Conservation (phyloP, 805 yeast genomes). For the Metschnikowia koreensis region DNA sequence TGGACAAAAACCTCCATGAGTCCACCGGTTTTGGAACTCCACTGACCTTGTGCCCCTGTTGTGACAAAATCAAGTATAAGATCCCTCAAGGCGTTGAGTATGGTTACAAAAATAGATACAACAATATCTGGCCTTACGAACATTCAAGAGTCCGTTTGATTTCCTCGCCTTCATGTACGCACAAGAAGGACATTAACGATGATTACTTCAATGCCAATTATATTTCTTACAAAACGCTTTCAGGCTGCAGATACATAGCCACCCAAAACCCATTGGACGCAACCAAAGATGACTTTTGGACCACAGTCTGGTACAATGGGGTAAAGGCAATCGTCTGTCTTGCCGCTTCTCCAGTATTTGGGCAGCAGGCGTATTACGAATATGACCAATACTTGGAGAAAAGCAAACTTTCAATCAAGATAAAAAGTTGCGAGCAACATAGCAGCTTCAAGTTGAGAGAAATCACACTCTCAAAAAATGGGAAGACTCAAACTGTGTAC, state of each 20-base stretch:
- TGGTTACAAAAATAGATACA: slow-evolving; percentile 80
- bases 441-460: slow-evolving; percentile 18
- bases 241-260: slow-evolving; percentile 37
- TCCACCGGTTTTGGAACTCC: slow-evolving; percentile 36
- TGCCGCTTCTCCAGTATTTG: slow-evolving; percentile 25
- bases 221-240: slow-evolving; percentile 28
- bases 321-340: slow-evolving; percentile 37
- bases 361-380: slow-evolving; percentile 20
- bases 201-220: slow-evolving; percentile 49
- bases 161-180: slow-evolving; percentile 19
- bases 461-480: slow-evolving; percentile 12
- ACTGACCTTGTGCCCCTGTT: slow-evolving; percentile 40
- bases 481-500: slow-evolving; percentile 22
- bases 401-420: slow-evolving; percentile 15
- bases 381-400: slow-evolving; percentile 19
- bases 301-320: slow-evolving; percentile 32
- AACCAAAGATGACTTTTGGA: slow-evolving; percentile 46
- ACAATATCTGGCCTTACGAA: slow-evolving; percentile 84
- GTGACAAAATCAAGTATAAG: slow-evolving; percentile 39
- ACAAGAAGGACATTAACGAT: slow-evolving; percentile 21
- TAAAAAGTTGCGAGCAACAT: slow-evolving; percentile 8
- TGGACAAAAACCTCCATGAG: slow-evolving; percentile 10
- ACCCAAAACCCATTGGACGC: slow-evolving; percentile 45
- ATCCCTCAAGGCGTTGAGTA: slow-evolving; percentile 68
- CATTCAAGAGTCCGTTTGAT: slow-evolving; percentile 72